Evolutionary conservation across 192 early-diverging fungal genomes (phyloP).

Genomic region (Lobosporangium transversale): DNA sequence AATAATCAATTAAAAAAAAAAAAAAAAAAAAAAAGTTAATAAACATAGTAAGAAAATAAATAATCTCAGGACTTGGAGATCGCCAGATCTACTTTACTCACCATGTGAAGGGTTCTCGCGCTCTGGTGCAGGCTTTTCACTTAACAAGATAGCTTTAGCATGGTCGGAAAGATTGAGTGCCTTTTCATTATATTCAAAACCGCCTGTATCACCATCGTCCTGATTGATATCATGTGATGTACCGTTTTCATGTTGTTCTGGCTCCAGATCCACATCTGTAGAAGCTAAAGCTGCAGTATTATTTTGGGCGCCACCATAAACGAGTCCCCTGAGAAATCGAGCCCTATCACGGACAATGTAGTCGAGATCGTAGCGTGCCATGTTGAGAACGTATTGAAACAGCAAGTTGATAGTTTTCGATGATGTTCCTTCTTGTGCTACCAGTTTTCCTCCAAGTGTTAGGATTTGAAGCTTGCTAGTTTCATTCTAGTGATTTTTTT

Average conservation of each 20-base stretch:
- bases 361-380: conserved; percentile 90
- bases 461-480: conserved; percentile 86
- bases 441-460: conserved; percentile 79
- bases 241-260: background rate
- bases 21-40: conserved; percentile 30
- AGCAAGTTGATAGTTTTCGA: conserved; percentile 57
- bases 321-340: conserved; percentile 72
- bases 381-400: conserved; percentile 80
- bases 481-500: conserved; percentile 69
- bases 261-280: conserved; percentile 5
- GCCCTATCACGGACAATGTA: conserved; percentile 93
- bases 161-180: conserved; percentile 56
- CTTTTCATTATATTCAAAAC: conserved; percentile 44
- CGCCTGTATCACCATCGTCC: conserved; percentile 18
- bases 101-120: conserved; percentile 62
- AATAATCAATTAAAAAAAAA: background rate
- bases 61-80: too few species aligned
- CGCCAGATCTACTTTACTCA: conserved; percentile 15
- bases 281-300: background rate
- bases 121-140: conserved; percentile 62
- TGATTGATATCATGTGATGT: background rate
- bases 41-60: background rate
- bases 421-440: conserved; percentile 52
- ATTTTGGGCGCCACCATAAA: conserved; percentile 38
- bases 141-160: conserved; percentile 67